Evolutionary conservation across 352 stramenopile species (phyloP).

Genomic region (Pythium myriotylum): DNA sequence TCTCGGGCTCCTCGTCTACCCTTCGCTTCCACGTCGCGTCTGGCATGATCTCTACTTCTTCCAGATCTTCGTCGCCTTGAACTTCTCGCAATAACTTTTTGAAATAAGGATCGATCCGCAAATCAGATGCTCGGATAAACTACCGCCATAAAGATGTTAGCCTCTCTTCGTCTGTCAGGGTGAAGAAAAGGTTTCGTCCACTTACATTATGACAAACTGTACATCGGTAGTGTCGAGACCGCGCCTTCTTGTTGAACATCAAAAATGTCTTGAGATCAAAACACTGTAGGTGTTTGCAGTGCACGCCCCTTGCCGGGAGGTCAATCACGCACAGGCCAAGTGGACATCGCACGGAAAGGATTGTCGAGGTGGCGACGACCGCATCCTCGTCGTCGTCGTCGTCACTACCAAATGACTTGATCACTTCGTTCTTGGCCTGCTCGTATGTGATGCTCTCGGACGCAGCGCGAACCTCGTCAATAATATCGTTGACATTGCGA

Average conservation of each 20-base stretch:
- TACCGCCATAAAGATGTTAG: too few relatives aligned
- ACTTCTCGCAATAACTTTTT: conserved; percentile 89
- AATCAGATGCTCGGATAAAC: conserved; percentile 89
- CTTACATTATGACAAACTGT: conserved; percentile 89
- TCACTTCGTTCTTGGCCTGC: conserved; percentile 69
- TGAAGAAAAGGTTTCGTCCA: too few relatives aligned
- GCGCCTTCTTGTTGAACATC: conserved; percentile 87
- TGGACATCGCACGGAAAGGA: conserved; percentile 90
- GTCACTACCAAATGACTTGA: conserved; percentile 77
- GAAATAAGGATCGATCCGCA: conserved; percentile 90
- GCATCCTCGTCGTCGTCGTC: conserved; percentile 84
- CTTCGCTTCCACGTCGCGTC: conserved; percentile 83
- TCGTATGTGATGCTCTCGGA: conserved; percentile 76
- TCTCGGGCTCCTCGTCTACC: conserved; percentile 47
- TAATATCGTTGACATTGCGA: conserved; percentile 58
- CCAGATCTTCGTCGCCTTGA: conserved; percentile 74
- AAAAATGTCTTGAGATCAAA: conserved; percentile 95
- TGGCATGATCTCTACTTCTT: conserved; percentile 91
- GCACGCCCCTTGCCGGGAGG: conserved; percentile 83
- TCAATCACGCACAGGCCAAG: conserved; percentile 88
- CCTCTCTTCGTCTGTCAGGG: too few relatives aligned
- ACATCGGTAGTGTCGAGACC: conserved; percentile 90
- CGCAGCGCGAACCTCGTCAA: conserved; percentile 59
- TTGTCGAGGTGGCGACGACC: conserved; percentile 83
- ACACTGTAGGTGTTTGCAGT: conserved; percentile 96